These are phyloP conservation scores for Lagerstroemia speciosa DNA, from an alignment of 345 rosid genomes.

Conservation along the genomic window DNA sequence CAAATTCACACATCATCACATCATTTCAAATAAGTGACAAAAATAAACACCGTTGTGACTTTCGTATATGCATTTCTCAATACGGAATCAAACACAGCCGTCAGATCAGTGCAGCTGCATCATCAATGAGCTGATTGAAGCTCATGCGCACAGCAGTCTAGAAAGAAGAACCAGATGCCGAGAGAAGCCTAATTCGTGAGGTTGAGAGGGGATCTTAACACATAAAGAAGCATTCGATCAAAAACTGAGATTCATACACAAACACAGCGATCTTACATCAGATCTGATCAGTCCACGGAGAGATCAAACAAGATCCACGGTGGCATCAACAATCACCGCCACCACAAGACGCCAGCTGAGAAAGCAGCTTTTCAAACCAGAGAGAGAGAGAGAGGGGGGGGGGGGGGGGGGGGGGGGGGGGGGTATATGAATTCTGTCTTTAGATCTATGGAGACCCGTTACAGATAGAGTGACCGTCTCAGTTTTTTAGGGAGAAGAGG, in stretches of 20 bases:
- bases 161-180: neutral
- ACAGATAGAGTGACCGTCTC: neutral
- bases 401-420: neutral
- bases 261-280: constrained; percentile 32
- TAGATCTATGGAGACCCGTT: constrained; percentile 14
- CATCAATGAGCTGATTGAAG: neutral
- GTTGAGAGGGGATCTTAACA: constrained; percentile 9
- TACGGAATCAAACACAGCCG: neutral
- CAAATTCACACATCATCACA: neutral
- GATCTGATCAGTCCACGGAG: constrained; percentile 36
- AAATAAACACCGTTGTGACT: neutral
- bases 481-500: neutral
- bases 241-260: neutral
- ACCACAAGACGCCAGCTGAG: neutral
- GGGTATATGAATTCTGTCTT: constrained; percentile 7
- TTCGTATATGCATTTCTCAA: neutral
- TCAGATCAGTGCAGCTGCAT: neutral
- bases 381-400: neutral
- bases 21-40: neutral
- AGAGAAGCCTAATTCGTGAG: neutral
- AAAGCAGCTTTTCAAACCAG: neutral
- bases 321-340: neutral
- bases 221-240: neutral
- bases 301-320: constrained; percentile 9
- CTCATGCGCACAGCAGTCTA: neutral